These are phyloP conservation scores for Rhynchosporium agropyri DNA, from an alignment of 2,329 filamentous ascomycete species.

Conservation along the genomic window DNA sequence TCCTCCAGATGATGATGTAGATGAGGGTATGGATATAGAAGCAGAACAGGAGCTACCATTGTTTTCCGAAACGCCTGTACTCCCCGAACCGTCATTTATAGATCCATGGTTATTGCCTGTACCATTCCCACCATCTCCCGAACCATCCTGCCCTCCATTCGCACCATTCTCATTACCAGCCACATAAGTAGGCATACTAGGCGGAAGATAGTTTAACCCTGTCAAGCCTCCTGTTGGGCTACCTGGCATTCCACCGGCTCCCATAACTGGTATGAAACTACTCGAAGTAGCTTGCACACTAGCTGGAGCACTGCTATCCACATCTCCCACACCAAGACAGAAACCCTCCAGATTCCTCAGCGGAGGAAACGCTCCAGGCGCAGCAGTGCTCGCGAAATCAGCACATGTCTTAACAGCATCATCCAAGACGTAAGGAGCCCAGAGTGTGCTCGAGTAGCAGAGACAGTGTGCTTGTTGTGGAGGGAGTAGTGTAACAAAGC, in stretches of 20 bases:
- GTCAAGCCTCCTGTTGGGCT: not conserved
- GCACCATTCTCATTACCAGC: not conserved
- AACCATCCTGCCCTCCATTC: constrained; percentile 9
- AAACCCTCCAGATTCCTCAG: constrained; percentile 32
- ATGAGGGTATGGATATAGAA: not conserved
- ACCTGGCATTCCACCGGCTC: not conserved
- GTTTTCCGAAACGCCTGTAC: not conserved
- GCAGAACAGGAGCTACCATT: not conserved
- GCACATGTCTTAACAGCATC: constrained; percentile 34
- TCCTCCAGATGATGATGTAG: not conserved
- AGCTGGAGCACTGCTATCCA: constrained; percentile 14
- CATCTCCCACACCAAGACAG: constrained; percentile 33
- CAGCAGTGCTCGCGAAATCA: constrained; percentile 28
- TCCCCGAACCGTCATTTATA: not conserved
- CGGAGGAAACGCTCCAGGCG: constrained; percentile 24
- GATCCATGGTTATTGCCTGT: not conserved
- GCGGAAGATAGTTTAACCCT: constrained; percentile 8
- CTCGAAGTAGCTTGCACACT: not conserved
- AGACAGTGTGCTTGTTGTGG: constrained; percentile 37
- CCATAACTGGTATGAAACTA: not conserved
- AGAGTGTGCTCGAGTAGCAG: constrained; percentile 35
- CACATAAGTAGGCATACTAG: not conserved
- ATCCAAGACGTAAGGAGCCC: constrained; percentile 35
- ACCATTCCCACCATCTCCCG: not conserved
- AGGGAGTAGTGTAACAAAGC: constrained; percentile 32